Conservation (phyloP, 345 rosid species). For the Dovyalis caffra region DNA sequence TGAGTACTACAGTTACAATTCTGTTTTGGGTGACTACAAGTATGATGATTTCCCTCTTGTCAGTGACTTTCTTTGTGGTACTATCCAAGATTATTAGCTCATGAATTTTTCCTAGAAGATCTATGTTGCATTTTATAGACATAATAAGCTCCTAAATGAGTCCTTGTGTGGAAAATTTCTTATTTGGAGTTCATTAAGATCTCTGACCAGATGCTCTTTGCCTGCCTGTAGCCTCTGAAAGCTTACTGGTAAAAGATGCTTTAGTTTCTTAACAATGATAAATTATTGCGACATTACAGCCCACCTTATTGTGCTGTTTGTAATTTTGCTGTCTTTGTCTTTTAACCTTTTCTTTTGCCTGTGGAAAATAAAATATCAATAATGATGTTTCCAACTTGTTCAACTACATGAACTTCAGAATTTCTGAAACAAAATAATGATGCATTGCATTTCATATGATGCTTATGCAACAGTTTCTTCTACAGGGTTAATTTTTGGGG, state of each 20-base stretch:
- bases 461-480: slow-evolving; percentile 22
- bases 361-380: background rate
- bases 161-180: background rate
- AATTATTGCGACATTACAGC: background rate
- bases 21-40: slow-evolving; percentile 76
- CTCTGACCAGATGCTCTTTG: background rate
- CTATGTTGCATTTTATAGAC: background rate
- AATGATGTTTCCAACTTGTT: background rate
- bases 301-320: background rate
- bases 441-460: background rate
- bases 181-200: background rate
- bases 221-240: background rate
- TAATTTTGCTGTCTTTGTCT: background rate
- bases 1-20: slow-evolving; percentile 85
- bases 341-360: background rate
- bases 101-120: background rate
- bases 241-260: background rate
- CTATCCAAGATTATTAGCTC: slow-evolving; percentile 12
- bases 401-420: background rate
- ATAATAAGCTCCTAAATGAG: background rate
- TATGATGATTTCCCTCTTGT: slow-evolving; percentile 35
- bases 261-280: background rate
- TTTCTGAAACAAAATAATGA: background rate
- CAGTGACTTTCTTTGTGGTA: slow-evolving; percentile 6
- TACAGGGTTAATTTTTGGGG: slow-evolving; percentile 97